Evolutionary conservation across 495 filamentous ascomycete species (phyloP), one percentile per base, ranked within the genome.

Genomic region (Rostrohypoxylon terebratum): DNA sequence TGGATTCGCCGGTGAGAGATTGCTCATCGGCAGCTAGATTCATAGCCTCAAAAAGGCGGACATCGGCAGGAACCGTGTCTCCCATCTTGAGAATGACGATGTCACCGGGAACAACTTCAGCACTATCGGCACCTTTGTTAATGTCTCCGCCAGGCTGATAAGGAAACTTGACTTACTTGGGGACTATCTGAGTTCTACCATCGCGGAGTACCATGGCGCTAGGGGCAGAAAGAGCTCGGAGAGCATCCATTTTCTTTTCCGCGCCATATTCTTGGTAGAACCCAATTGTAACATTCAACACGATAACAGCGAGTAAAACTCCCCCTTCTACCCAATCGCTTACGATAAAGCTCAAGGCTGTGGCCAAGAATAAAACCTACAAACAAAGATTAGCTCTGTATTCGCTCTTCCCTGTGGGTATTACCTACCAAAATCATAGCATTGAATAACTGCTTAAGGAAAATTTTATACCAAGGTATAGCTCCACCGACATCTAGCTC

Each of bases 231-330:
- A 96, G 84, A 31, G 89, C 88, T 40, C 91, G 83, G 11, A 97
- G 84, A 21, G 92, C 91, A 47, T 95, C 89, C 86, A 96, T 94
- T 66, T 91, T 94, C 83, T 94, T 92, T 76, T 94, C 93, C 23
- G 94, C 94, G 59, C 88, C 85, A 75, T 91, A 95, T 75, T 97
- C 93, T 76, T 96, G 93, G 53, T 86, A 87, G 82, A 96, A 96
- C 14, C 89, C 89, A 68, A 90, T 88, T n/a, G 88, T 81, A 33
- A 94, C 90, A 71, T 97, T 97, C 68, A 97, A 82, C 6, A 91
- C 74, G 59, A 97, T 94, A 77, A 97, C 93, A 28, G 88, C 91
- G 4, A 91, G 88, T 18, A 96, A 87, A 20, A 96, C 93, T 42
- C 91, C 91, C 20, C 92, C 94, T 81, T 97, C 93, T 61, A 97